Base-by-base conservation (phyloP, 164 flowering plant genomes). In the Dillenia suffruticosa region DNA sequence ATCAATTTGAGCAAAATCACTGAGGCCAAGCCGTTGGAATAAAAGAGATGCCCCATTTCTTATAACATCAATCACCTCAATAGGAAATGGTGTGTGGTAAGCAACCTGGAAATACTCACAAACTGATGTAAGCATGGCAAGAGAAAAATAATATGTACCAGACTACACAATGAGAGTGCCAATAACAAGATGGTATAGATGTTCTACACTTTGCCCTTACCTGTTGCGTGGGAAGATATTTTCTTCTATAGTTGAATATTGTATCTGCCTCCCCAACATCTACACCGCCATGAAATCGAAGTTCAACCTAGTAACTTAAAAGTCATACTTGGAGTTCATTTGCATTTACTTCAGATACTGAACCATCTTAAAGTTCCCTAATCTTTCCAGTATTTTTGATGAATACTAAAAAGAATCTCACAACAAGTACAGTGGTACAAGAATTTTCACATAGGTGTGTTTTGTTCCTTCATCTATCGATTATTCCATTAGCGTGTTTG, bases 181-280 rank as follows among this genome's bases (percentile, higher is more conserved):
- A 50, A 50, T 40, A 26, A 44, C 45, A 40, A 12, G 52, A n/a
- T 60, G 6, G 16, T 9, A 54, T 4, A 8, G 15, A 56, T 24
- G 7, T 32, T 32, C 40, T 6, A 7, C 48, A 56, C 7, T 9
- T 11, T 10, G 22, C 11, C 8, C 49, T 32, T 61, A 87, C 97
- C 94, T 92, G 97, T 65, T 80, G 89, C 40, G 96, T 92, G 15
- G 96, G 96, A 61, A 92, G 90, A 81, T 92, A 92, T 73, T 92
- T 92, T 73, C 94, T 79, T 54, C 97, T 75, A 65, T 92, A 92
- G 56, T 92, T 87, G 70, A 89, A 92, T 51, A 92, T 92, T 46
- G 87, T 88, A 84, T 89, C 97, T 57, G 80, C 76, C 73, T 92
- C 97, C 45, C 57, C 72, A 46, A 68, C n/a, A 76, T 82, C 86